A percentile compares a stretch with the other conserved stretches of the same genome.
phyloP scores from a whole-genome alignment of 306 rosid species.

The Corylus avellana region DNA sequence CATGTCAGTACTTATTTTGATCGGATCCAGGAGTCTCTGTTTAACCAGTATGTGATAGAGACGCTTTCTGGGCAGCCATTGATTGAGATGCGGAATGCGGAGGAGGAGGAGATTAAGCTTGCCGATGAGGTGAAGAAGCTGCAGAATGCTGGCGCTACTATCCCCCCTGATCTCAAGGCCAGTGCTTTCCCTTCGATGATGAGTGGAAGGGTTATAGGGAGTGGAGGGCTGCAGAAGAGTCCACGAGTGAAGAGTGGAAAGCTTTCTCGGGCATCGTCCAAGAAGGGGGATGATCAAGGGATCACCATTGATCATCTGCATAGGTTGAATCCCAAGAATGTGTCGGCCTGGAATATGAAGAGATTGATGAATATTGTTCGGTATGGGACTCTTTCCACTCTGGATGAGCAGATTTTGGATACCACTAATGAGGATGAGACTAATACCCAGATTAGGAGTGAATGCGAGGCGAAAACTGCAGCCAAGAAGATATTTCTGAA shows the following conservation, averaged over 20 bases:
- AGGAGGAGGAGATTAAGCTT: conserved; percentile 72
- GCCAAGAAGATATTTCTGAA: conserved; percentile 82
- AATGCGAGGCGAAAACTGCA: conserved; percentile 75
- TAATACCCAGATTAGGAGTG: conserved; percentile 62
- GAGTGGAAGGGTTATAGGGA: conserved; percentile 48
- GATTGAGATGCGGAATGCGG: conserved; percentile 53
- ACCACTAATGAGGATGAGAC: conserved; percentile 47
- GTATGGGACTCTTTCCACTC: conserved; percentile 63
- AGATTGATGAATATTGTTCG: conserved; percentile 75
- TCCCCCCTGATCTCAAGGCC: conserved; percentile 71
- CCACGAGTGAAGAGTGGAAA: conserved; percentile 35
- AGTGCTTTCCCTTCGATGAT: conserved; percentile 34
- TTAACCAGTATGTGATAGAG: conserved; percentile 78
- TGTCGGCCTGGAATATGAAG: conserved; percentile 97
- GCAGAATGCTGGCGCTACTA: conserved; percentile 80
- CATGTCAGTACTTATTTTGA: conserved; percentile 83
- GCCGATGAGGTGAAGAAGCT: conserved; percentile 71
- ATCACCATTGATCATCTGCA: conserved; percentile 77
- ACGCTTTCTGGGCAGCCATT: conserved; percentile 79
- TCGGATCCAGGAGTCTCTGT: conserved; percentile 80
- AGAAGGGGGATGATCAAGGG: conserved; percentile 49
- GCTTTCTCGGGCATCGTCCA: conserved; percentile 42
- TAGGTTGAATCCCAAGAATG: conserved; percentile 67
- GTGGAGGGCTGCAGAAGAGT: conserved; percentile 43
- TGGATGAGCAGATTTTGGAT: conserved; percentile 65